phyloP scores from a whole-genome alignment of 441 rosid genomes.

The Omphalea diandra region DNA sequence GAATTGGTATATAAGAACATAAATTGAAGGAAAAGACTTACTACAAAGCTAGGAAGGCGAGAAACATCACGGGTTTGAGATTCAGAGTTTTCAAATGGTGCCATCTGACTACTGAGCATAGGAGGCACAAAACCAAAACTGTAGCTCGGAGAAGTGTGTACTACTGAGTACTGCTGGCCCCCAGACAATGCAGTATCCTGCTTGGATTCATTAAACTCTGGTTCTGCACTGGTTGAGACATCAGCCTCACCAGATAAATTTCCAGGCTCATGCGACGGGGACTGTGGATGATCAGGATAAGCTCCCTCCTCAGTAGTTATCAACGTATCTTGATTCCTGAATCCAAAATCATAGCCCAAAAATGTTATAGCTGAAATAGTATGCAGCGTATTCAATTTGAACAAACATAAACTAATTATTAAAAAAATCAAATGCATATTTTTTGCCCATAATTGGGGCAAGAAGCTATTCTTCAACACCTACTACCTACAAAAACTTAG shows the following conservation, averaged over 20 bases:
- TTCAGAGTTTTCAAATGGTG: conserved; percentile 69
- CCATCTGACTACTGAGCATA: conserved; percentile 55
- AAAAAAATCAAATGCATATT: neutral
- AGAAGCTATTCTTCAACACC: neutral
- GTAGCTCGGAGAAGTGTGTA: conserved; percentile 64
- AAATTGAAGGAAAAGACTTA: conserved; percentile 37
- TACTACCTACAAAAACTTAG: neutral
- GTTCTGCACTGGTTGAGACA: conserved; percentile 36
- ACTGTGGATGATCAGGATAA: conserved; percentile 45
- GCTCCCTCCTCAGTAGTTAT: conserved; percentile 50
- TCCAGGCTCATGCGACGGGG: conserved; percentile 48
- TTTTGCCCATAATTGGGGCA: neutral
- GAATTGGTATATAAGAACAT: conserved; percentile 11
- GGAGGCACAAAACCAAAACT: conserved; percentile 68
- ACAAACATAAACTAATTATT: neutral
- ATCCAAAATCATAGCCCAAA: conserved; percentile 27
- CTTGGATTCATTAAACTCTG: conserved; percentile 58
- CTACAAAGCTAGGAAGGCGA: conserved; percentile 75
- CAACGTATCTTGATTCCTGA: conserved; percentile 46
- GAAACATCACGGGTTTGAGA: conserved; percentile 74
- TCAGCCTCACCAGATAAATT: conserved; percentile 59
- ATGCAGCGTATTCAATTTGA: neutral
- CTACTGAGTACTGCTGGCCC: conserved; percentile 54
- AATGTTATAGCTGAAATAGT: too few relatives aligned
- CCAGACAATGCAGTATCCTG: conserved; percentile 54